These are phyloP conservation scores for Adansonia madagascariensis DNA, from an alignment of 441 rosid species.

Conservation along the genomic window DNA sequence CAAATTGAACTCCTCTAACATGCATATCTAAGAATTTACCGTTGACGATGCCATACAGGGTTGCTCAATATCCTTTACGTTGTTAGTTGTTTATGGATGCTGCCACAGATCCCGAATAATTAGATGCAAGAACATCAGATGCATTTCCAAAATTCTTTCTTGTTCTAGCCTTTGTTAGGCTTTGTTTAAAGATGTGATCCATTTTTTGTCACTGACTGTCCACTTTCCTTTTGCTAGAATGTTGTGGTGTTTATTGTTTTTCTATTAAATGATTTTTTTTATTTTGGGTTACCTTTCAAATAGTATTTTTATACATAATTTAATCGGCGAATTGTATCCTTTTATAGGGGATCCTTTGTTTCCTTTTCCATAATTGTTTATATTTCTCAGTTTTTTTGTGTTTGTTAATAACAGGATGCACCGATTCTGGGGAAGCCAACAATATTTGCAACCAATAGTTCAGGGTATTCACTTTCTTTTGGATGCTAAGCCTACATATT, in stretches of 20 bases:
- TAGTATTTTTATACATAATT: neutral
- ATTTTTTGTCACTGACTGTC: neutral
- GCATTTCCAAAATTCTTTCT: neutral
- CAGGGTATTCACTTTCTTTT: slow-evolving; percentile 61
- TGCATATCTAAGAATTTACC: slow-evolving; percentile 5
- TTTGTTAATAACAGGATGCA: slow-evolving; percentile 63
- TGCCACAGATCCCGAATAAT: neutral
- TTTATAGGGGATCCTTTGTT: neutral
- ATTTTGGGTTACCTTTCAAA: neutral
- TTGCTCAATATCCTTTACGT: neutral
- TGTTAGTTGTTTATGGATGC: slow-evolving; percentile 13
- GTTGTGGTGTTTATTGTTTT: neutral
- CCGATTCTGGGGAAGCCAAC: slow-evolving; percentile 92
- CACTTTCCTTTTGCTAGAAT: neutral
- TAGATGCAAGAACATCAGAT: neutral
- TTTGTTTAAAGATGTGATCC: neutral
- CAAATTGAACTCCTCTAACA: slow-evolving; percentile 20
- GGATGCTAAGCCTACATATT: neutral
- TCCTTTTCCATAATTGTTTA: neutral
- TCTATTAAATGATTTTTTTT: neutral
- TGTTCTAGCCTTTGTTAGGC: neutral
- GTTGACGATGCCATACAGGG: neutral
- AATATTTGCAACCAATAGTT: slow-evolving; percentile 52
- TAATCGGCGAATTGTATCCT: neutral
- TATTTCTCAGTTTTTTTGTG: slow-evolving; percentile 29